Base-by-base conservation (phyloP, 129 eudicot species). In the Gnaphalium uliginosum region DNA sequence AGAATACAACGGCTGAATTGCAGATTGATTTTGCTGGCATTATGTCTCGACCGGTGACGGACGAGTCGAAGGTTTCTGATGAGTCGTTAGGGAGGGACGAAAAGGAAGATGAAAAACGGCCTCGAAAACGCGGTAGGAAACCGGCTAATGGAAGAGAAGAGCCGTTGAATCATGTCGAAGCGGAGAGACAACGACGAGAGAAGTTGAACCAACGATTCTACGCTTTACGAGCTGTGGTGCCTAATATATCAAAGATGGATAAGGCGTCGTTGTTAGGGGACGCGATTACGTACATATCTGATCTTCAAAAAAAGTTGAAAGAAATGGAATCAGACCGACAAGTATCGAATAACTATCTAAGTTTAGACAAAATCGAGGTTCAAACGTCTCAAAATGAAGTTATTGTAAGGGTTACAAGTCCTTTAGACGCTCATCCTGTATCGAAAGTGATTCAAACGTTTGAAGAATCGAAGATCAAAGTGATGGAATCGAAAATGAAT, bases 61-160 rank as follows among this genome's bases (percentile, higher is more conserved):
- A 25, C 3, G 99, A 95, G 23, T 84, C 97, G 3, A 89, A 87
- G 78, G 76, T 78, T 76, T 91, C 97, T 8, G 94, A 91, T 30
- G 96, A 90, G 57, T 81, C 80, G 41, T 60, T 83, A 4, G 72
- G 81, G 29, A 79, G 81, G 62, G 87, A 88, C 6, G 96, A 79
- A 4, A 61, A 63, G 14, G 68, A 73, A 73, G 96, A 90, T 64
- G 92, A 85, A n/a, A 87, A 77, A 65, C 81, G 87, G 69, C 99
- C 97, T 9, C 68, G 96, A 41, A 95, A 95, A 66, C 85, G 97
- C 0, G 99, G 96, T 0, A 63, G 99, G 2, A 95, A 95, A 71
- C 99, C 99, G 0, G 97, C 97, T 3, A 89, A 91, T 64, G 99
- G 99, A 22, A 74, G 99, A 19, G 94, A 91, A 51, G 96, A 95